A percentile compares a stretch with the other conserved stretches of the same genome.
Conservation (phyloP, 306 rosid species). For the Cicer judaicum region DNA sequence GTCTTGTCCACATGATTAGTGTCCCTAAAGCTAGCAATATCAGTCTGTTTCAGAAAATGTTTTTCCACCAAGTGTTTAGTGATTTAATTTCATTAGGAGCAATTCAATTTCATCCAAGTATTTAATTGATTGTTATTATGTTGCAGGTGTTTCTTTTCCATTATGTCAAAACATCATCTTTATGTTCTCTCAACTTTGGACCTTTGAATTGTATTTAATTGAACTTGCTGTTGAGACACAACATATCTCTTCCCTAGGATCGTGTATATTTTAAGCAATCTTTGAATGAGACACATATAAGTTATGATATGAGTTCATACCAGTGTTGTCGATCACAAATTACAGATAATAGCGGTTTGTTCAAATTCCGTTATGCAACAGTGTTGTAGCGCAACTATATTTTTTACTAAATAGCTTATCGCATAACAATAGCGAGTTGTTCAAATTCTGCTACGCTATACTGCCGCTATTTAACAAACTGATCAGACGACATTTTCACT, state of each 20-base stretch:
- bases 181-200: conserved; percentile 15
- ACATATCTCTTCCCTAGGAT: conserved; percentile 4
- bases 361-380: too few species aligned
- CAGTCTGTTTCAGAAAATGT: conserved; percentile 23
- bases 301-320: conserved; percentile 4
- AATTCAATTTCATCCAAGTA: background rate
- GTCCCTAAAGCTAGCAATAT: conserved; percentile 9
- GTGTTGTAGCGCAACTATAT: too few species aligned
- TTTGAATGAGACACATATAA: conserved; percentile 9
- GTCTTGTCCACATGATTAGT: conserved; percentile 27
- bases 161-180: conserved; percentile 9
- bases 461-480: too few species aligned
- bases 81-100: conserved; percentile 21
- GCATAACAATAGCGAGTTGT: too few species aligned
- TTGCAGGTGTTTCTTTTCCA: conserved; percentile 31
- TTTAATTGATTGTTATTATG: conserved; percentile 18
- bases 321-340: too few species aligned
- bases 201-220: conserved; percentile 15
- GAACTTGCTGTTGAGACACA: background rate
- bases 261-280: conserved; percentile 23
- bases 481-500: background rate
- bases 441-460: too few species aligned
- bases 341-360: too few species aligned
- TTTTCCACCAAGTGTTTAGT: background rate
- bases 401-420: too few species aligned